Conservation (phyloP, 768 basidiomycete species). For the Gymnopilus junonius region DNA sequence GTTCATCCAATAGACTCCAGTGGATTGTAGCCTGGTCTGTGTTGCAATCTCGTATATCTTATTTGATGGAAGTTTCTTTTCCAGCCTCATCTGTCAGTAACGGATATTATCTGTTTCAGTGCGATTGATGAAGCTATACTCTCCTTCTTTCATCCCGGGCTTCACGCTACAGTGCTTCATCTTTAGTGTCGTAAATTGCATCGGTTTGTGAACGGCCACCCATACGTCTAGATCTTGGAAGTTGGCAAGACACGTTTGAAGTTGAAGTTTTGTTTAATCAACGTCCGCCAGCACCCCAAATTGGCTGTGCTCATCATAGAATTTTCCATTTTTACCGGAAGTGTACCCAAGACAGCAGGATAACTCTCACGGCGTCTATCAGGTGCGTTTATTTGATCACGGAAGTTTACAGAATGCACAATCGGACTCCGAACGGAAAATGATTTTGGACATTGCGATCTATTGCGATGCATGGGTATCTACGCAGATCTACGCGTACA, state of each 20-base stretch:
- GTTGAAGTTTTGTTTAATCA: neutral
- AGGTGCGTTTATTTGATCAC: neutral
- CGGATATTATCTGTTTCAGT: neutral
- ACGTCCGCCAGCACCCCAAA: neutral
- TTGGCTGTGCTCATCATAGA: neutral
- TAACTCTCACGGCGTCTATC: neutral
- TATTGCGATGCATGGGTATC: neutral
- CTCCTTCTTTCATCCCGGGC: neutral
- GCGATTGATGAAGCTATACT: neutral
- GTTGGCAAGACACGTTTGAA: neutral
- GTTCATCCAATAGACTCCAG: slow-evolving; percentile 66
- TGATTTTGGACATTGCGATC: neutral
- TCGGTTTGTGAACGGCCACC: neutral
- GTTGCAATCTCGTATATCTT: neutral
- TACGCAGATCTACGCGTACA: neutral
- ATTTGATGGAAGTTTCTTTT: neutral
- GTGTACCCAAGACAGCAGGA: neutral
- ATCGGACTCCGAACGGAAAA: neutral
- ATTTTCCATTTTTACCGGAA: too few relatives aligned
- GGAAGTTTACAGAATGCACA: neutral
- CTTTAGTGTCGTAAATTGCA: neutral
- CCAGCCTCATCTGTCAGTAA: neutral
- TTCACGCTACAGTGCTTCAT: neutral
- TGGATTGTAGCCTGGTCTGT: slow-evolving; percentile 32
- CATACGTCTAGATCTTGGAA: neutral